Conservation (phyloP, 345 rosid species). For the Rhodomyrtus tomentosa region DNA sequence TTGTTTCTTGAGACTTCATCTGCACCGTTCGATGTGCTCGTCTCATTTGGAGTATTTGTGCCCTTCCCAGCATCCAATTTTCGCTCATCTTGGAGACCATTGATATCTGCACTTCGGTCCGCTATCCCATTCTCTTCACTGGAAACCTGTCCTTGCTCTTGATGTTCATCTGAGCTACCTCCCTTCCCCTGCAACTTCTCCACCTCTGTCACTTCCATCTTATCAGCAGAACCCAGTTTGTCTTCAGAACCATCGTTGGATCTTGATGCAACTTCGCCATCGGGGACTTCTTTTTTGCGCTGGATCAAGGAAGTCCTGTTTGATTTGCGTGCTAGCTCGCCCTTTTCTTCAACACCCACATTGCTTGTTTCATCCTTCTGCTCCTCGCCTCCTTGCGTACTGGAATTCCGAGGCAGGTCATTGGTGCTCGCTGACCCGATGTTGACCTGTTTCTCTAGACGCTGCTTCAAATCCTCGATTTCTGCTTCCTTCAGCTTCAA, state of each 20-base stretch:
- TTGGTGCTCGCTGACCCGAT: slow-evolving; percentile 15
- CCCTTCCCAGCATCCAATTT: not conserved
- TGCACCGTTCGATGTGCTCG: not conserved
- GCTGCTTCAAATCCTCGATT: slow-evolving; percentile 31
- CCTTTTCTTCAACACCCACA: not conserved
- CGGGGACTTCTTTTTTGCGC: not conserved
- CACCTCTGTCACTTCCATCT: not conserved
- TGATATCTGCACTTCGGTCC: not conserved
- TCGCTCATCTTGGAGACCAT: not conserved
- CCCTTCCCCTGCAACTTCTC: not conserved
- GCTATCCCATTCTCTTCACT: not conserved
- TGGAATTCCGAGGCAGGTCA: slow-evolving; percentile 11
- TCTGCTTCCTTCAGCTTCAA: slow-evolving; percentile 43
- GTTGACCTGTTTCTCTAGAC: slow-evolving; percentile 7
- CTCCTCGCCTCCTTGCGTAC: not conserved
- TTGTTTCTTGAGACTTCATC: not conserved
- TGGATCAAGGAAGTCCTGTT: not conserved
- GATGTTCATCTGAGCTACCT: not conserved
- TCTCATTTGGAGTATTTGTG: not conserved
- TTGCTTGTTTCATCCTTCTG: not conserved
- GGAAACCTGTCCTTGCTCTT: not conserved
- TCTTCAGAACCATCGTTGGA: slow-evolving; percentile 5
- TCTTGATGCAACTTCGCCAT: not conserved
- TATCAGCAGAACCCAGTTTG: not conserved
- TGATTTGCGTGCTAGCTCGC: not conserved